A percentile compares a stretch with the other conserved stretches of the same genome.
Conservation (phyloP, 768 basidiomycete genomes). For the Collybiopsis confluens region DNA sequence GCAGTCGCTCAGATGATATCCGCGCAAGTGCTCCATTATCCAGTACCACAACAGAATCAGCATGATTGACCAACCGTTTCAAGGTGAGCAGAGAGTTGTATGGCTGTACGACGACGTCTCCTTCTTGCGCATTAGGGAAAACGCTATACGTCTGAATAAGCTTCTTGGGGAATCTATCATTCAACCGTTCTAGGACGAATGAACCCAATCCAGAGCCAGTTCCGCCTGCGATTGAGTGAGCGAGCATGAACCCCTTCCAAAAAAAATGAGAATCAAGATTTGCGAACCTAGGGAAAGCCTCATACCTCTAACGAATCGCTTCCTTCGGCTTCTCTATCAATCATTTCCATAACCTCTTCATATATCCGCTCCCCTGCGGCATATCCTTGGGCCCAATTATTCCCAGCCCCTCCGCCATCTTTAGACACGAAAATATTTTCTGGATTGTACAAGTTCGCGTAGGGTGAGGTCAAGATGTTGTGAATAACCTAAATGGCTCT, state of each 20-base stretch:
- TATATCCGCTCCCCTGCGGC: conserved; percentile 85
- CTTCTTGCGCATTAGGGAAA: conserved; percentile 90
- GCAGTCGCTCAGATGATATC: conserved; percentile 89
- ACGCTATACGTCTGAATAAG: conserved; percentile 99
- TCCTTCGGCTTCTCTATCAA: conserved; percentile 96
- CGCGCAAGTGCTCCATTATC: conserved; percentile 93
- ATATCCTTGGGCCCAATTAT: conserved; percentile 98
- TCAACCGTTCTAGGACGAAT: conserved; percentile 93
- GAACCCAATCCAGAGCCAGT: conserved; percentile 98
- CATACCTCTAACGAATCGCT: conserved; percentile 92
- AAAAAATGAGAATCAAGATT: background rate
- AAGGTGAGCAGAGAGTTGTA: conserved; percentile 94
- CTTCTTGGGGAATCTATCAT: conserved; percentile 98
- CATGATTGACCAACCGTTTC: conserved; percentile 92
- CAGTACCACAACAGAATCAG: conserved; percentile 94
- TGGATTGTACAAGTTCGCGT: conserved; percentile 91
- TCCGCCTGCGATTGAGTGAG: conserved; percentile 98
- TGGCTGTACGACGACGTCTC: conserved; percentile 97
- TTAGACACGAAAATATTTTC: conserved; percentile 96
- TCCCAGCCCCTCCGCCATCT: conserved; percentile 98
- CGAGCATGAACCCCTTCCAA: conserved; percentile 91
- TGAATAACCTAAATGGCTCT: conserved; percentile 76
- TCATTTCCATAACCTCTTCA: conserved; percentile 98
- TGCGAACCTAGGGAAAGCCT: background rate
- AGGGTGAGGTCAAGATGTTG: conserved; percentile 84